Evolutionary conservation across 805 yeast species (phyloP).

Genomic region (Saturnispora dispora): DNA sequence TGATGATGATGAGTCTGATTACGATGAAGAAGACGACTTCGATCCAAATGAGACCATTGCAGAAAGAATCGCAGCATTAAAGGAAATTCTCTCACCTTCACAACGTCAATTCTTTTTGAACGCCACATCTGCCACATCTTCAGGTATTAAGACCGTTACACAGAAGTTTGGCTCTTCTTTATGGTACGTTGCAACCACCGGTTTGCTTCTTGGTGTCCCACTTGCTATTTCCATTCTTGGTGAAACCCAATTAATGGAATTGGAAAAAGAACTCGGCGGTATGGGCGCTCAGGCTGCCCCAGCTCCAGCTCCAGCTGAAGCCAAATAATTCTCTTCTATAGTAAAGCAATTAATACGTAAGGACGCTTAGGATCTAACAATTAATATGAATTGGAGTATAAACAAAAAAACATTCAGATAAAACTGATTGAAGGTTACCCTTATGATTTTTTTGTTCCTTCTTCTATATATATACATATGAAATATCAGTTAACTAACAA

Average conservation of each 20-base stretch:
- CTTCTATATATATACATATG: not conserved
- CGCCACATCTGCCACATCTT: conserved; percentile 25
- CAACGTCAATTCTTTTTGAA: conserved; percentile 48
- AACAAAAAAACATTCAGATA: not conserved
- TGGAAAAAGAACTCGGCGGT: conserved; percentile 72
- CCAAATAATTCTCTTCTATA: conserved; percentile 1
- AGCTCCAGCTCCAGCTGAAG: conserved; percentile 10
- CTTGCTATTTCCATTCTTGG: conserved; percentile 79
- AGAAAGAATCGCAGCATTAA: conserved; percentile 86
- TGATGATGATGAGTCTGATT: conserved; percentile 36
- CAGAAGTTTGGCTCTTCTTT: conserved; percentile 63
- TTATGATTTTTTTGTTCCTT: not conserved
- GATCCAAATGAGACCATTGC: conserved; percentile 76
- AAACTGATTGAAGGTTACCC: not conserved
- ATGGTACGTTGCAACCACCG: conserved; percentile 81
- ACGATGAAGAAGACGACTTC: conserved; percentile 62
- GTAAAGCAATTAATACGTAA: too few relatives aligned
- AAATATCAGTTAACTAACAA: not conserved
- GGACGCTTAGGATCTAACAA: not conserved
- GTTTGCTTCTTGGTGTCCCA: conserved; percentile 86
- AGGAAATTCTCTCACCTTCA: conserved; percentile 83
- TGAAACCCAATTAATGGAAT: conserved; percentile 88
- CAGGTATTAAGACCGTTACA: conserved; percentile 38
- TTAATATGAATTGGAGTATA: not conserved
- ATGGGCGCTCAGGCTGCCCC: conserved; percentile 12